Base-by-base conservation (phyloP, 208 protist species). In the Trypanosoma congolense region DNA sequence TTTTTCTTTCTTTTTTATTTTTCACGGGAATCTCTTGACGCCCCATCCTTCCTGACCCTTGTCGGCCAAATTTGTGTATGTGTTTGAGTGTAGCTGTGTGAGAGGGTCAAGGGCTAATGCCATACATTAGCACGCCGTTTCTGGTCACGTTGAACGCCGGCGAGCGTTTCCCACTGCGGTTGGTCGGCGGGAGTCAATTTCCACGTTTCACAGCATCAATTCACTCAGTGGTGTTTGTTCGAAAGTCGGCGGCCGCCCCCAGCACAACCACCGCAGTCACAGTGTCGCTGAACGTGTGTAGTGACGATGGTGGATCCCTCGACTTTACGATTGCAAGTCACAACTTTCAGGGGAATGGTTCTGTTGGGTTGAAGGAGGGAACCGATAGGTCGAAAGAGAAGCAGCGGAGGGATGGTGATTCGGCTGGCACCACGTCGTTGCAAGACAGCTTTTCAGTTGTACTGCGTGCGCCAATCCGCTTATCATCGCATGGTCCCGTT, bases 41-140 rank as follows among this genome's bases (percentile, higher is more conserved):
- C n/a, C n/a, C n/a, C n/a, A n/a, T n/a, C n/a, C n/a, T n/a, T n/a
- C n/a, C n/a, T n/a, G n/a, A n/a, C n/a, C n/a, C n/a, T n/a, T n/a
- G n/a, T n/a, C n/a, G n/a, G n/a, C n/a, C n/a, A n/a, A n/a, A n/a
- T n/a, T n/a, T n/a, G n/a, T n/a, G n/a, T n/a, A n/a, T n/a, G n/a
- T n/a, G n/a, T n/a, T n/a, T n/a, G n/a, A n/a, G n/a, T n/a, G n/a
- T n/a, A n/a, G n/a, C n/a, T n/a, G n/a, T n/a, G n/a, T n/a, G n/a
- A n/a, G n/a, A n/a, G n/a, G n/a, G n/a, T n/a, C n/a, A n/a, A n/a
- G n/a, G 22, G 9, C 1, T 5, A 9, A 83, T 85, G 77, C 73
- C 77, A 4, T 47, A 45, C 0, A 62, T 85, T 25, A 67, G 67
- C 18, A 80, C 71, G 0, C 77, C 77, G 0, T 85, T 81, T 43